Conservation (phyloP, 495 filamentous ascomycete species). For the Aspergillus egyptiacus region DNA sequence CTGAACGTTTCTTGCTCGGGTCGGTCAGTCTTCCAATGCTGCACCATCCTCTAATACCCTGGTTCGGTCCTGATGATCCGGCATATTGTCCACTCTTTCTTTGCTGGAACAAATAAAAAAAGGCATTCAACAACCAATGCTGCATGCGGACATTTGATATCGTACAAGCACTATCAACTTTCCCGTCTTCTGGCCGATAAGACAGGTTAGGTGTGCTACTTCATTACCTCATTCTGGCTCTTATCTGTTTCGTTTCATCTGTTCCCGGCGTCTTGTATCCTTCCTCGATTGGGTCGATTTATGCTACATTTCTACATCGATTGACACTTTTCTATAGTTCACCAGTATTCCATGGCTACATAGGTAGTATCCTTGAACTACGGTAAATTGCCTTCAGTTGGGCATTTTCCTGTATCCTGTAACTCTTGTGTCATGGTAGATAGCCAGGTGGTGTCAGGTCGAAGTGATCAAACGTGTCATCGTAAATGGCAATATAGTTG, state of each 20-base stretch:
- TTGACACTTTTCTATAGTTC: constrained; percentile 18
- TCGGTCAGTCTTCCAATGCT: constrained; percentile 4
- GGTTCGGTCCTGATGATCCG: constrained; percentile 9
- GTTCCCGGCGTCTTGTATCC: constrained; percentile 38
- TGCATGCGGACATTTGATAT: constrained; percentile 4
- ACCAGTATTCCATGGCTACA: constrained; percentile 38
- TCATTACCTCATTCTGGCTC: constrained; percentile 20
- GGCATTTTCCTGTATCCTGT: background rate
- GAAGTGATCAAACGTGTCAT: no score
- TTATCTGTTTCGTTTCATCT: constrained; percentile 23
- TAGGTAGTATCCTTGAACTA: no score
- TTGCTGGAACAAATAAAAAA: constrained; percentile 12
- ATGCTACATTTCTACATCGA: constrained; percentile 23
- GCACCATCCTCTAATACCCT: constrained; percentile 6
- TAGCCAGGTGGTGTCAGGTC: no score
- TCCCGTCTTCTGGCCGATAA: constrained; percentile 32
- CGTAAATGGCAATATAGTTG: no score
- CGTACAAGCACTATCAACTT: constrained; percentile 24
- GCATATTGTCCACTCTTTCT: constrained; percentile 11
- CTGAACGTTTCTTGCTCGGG: constrained; percentile 5
- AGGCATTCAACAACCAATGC: constrained; percentile 16
- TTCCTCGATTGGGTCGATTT: constrained; percentile 26
- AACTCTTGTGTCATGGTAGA: background rate
- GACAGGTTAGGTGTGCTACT: constrained; percentile 28
- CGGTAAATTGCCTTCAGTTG: background rate